Conservation (phyloP, 192 early-diverging fungal genomes). For the Coemansia reversa region DNA sequence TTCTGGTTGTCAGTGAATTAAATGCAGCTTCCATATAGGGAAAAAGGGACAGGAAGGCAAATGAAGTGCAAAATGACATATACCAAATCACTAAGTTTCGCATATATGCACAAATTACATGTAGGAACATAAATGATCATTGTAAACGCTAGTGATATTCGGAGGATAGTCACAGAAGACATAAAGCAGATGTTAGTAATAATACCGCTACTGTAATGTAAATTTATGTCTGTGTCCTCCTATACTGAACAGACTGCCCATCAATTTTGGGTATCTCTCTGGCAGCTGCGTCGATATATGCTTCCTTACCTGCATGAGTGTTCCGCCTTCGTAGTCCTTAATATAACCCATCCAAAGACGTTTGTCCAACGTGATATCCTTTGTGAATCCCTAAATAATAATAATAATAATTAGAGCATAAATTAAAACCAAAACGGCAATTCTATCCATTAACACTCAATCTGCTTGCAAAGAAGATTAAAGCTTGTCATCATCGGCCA, state of each 20-base stretch:
- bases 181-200: neutral
- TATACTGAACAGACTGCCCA: neutral
- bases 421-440: neutral
- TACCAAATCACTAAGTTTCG: neutral
- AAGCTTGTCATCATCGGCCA: no score
- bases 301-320: conserved; percentile 75
- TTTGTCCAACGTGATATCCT: conserved; percentile 93
- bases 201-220: neutral
- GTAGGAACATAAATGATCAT: neutral
- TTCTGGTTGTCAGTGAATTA: neutral
- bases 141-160: neutral
- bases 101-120: conserved; percentile 14
- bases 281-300: neutral
- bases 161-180: neutral
- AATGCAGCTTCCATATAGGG: conserved; percentile 2
- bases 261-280: neutral
- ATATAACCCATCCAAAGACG: conserved; percentile 97
- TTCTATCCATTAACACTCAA: no score
- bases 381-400: conserved; percentile 80
- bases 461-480: no score
- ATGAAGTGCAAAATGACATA: neutral
- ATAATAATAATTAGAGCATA: neutral
- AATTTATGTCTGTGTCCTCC: neutral
- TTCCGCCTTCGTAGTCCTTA: conserved; percentile 99
- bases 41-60: neutral